phyloP scores from a whole-genome alignment of 1,139 yeast species.

The Geotrichum australiense region DNA sequence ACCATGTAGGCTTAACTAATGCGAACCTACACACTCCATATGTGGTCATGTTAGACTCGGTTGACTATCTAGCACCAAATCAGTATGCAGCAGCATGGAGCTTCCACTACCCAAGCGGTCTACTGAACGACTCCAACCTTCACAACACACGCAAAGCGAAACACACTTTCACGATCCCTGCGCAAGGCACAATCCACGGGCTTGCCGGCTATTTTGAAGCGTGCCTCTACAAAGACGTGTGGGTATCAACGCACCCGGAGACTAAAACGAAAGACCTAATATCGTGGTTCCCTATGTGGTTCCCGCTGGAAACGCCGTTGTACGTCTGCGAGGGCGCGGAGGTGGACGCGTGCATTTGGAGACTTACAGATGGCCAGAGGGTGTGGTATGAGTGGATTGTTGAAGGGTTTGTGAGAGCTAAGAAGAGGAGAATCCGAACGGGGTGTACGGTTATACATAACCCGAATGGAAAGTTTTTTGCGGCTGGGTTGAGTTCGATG shows the following conservation, averaged over 20 bases:
- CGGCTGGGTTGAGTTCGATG: constrained; percentile 21
- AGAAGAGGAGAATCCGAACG: constrained; percentile 22
- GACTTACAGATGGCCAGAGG: constrained; percentile 35
- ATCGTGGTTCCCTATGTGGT: constrained; percentile 70
- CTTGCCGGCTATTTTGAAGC: constrained; percentile 71
- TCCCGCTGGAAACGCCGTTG: constrained; percentile 55
- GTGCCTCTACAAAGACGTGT: constrained; percentile 50
- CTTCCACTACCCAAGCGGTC: constrained; percentile 11
- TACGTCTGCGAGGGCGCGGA: constrained; percentile 47
- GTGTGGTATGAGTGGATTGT: constrained; percentile 76
- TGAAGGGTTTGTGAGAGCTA: constrained; percentile 39
- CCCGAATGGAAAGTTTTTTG: constrained; percentile 23
- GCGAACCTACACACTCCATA: constrained; percentile 45
- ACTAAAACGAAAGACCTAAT: constrained; percentile 47
- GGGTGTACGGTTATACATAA: constrained; percentile 27
- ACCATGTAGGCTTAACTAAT: constrained; percentile 19
- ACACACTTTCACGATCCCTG: constrained; percentile 37
- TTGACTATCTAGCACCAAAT: constrained; percentile 31
- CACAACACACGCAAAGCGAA: constrained; percentile 32
- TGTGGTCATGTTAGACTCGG: constrained; percentile 51
- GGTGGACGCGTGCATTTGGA: constrained; percentile 44
- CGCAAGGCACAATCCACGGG: constrained; percentile 58
- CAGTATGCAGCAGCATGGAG: constrained; percentile 16
- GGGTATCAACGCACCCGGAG: constrained; percentile 50
- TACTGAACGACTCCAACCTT: constrained; percentile 19